phyloP scores from a whole-genome alignment of 306 rosid species.

The Inga leiocalycina region DNA sequence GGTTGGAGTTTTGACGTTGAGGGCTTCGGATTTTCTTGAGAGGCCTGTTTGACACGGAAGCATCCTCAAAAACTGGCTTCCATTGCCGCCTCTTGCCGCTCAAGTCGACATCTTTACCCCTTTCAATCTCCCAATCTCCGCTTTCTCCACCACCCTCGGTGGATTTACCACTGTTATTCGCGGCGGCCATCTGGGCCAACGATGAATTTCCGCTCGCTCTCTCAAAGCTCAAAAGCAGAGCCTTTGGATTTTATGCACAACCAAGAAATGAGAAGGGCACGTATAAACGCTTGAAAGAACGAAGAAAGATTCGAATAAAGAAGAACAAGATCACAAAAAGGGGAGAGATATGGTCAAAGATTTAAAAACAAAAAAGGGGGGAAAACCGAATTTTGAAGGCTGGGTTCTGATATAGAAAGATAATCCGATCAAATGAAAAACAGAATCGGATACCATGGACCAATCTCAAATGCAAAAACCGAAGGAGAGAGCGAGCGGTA shows the following conservation, averaged over 20 bases:
- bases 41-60: constrained; percentile 65
- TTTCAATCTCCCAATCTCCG: constrained; percentile 47
- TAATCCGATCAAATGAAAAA: constrained; percentile 56
- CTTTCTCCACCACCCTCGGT: constrained; percentile 42
- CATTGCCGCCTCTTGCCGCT: constrained; percentile 48
- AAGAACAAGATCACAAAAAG: background rate
- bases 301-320: constrained; percentile 19
- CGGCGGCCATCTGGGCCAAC: constrained; percentile 46
- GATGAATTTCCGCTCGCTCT: constrained; percentile 47
- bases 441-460: constrained; percentile 53
- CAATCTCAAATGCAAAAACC: constrained; percentile 39
- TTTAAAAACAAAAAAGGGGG: constrained; percentile 15
- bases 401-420: constrained; percentile 31
- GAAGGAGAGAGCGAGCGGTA: constrained; percentile 45
- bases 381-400: constrained; percentile 26
- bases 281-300: background rate
- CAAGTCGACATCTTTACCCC: constrained; percentile 40
- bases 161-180: constrained; percentile 59
- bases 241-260: background rate
- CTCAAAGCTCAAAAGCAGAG: constrained; percentile 27
- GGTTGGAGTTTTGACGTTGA: constrained; percentile 40
- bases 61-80: constrained; percentile 63
- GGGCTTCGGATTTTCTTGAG: constrained; percentile 83
- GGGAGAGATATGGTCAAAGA: constrained; percentile 19
- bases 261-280: constrained; percentile 22